Evolutionary conservation across 1,284 basidiomycete species (phyloP), one percentile per base, ranked within the genome.

Genomic region (Puccinia brachypodii): DNA sequence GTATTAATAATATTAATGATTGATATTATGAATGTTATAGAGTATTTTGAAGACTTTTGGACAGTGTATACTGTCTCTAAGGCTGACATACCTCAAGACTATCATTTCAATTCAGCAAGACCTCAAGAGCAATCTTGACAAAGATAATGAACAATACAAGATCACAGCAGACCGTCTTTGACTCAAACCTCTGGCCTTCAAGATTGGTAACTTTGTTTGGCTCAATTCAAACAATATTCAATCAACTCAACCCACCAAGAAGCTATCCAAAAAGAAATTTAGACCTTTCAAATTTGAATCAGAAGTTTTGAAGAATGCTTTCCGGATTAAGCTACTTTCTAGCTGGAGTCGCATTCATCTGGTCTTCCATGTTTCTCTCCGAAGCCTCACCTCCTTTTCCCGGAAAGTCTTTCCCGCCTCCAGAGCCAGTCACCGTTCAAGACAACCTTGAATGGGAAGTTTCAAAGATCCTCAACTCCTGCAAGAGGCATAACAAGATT

Each of bases 401-500:
- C 2, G n/a, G 36, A 19, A 13, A 38, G 33, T 28, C 36, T 28
- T 19, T 25, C 19, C 28, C 28, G n/a, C 62, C 62, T 6, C 19
- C 62, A 66, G 25, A 28, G 25, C 62, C 62, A 6, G 36, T 66
- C 31, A 33, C 25, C 11, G 33, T 66, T 66, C 62, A 66, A 66
- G 62, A 66, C 16, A 6, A 66, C 36, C 33, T 66, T 31, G 62
- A 66, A 33, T 66, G 36, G 28, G 62, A 66, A 66, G 62, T 66
- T 28, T 25, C 19, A 16, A 16, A 33, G 6, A 66, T 66, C 19
- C 36, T 66, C 19, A 31, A 66, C 62, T 31, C 28, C 28, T 19
- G 62, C 28, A 50, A 22, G 22, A 66, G n/a, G 16, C 28, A 38
- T 7, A 38, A 38, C 11, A 22, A 28, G 6, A 16, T 66, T 19